Evolutionary conservation across 192 early-diverging fungal species (phyloP).

Genomic region (Anaeromyces robustus): DNA sequence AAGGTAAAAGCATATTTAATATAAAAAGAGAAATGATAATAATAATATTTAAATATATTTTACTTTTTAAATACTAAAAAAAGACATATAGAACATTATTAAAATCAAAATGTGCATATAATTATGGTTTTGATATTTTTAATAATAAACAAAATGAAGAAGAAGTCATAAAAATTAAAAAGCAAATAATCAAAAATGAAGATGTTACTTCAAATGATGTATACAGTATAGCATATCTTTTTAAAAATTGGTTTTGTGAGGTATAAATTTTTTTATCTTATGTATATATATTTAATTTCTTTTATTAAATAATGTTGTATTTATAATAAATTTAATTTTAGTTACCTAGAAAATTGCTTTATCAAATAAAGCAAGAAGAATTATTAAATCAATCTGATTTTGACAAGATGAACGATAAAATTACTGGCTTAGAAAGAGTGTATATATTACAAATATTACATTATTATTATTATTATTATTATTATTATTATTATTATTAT

Average conservation of each 20-base stretch:
- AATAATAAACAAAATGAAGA: background rate
- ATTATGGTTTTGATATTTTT: background rate
- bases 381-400: background rate
- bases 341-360: background rate
- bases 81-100: background rate
- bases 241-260: background rate
- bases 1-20: background rate
- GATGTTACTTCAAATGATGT: background rate
- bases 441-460: background rate
- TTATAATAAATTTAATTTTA: too few species aligned
- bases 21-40: too few species aligned
- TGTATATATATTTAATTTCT: too few species aligned
- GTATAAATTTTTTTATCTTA: background rate
- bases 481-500: too few species aligned
- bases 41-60: background rate
- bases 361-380: background rate
- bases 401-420: background rate
- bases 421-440: background rate
- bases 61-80: background rate
- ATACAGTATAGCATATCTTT: background rate
- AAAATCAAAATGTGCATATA: background rate
- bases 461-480: too few species aligned
- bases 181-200: background rate
- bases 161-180: background rate
- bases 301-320: too few species aligned